A percentile compares a stretch with the other conserved stretches of the same genome.
These are phyloP conservation scores for Linum tenue DNA, from an alignment of 345 rosid genomes.

Conservation along the genomic window DNA sequence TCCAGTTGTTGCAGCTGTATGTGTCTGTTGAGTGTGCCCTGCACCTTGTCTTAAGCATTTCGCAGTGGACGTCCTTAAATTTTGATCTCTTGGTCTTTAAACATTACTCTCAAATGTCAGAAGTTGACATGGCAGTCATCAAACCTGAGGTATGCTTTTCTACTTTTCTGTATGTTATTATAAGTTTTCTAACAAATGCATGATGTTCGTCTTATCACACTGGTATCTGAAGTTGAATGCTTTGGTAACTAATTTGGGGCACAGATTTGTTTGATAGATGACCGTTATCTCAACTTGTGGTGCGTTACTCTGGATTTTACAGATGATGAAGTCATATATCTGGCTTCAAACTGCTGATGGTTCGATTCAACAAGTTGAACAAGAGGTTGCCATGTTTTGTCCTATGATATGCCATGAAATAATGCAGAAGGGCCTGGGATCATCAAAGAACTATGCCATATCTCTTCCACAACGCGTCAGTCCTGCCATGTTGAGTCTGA, in stretches of 20 bases:
- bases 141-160: conserved; percentile 20
- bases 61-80: not conserved
- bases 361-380: conserved; percentile 24
- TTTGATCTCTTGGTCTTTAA: conserved; percentile 11
- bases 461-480: conserved; percentile 78
- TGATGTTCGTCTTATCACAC: not conserved
- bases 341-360: conserved; percentile 27
- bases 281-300: not conserved
- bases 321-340: conserved; percentile 25
- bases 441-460: conserved; percentile 71
- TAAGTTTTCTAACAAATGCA: not conserved
- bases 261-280: not conserved
- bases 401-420: conserved; percentile 23
- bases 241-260: no score
- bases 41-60: not conserved
- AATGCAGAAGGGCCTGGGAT: conserved; percentile 47
- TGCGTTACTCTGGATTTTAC: conserved; percentile 5
- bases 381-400: conserved; percentile 30
- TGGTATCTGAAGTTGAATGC: not conserved
- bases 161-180: not conserved
- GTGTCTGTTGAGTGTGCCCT: not conserved
- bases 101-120: conserved; percentile 13
- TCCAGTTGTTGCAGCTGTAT: not conserved
- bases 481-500: conserved; percentile 59
- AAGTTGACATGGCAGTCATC: conserved; percentile 22